A percentile compares a stretch with the other conserved stretches of the same genome.
Conservation (phyloP, 148 eudicot genomes). For the Rhododendron ferrugineum region DNA sequence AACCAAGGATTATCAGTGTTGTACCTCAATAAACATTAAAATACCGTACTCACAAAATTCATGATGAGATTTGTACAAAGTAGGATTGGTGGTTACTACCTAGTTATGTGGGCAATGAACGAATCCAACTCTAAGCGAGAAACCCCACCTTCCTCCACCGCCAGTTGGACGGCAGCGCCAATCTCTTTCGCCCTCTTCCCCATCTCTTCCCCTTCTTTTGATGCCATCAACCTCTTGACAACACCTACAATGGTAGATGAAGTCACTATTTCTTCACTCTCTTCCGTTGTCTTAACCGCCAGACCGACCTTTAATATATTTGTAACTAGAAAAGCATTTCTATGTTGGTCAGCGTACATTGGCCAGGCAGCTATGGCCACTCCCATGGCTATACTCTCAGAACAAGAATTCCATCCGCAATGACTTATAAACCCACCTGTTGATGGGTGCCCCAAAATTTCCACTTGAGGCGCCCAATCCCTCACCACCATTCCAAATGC, state of each 20-base stretch:
- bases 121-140: slow-evolving; percentile 15
- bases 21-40: too few species aligned
- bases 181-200: slow-evolving; percentile 8
- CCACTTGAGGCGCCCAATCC: slow-evolving; percentile 4
- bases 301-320: neutral
- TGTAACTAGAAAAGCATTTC: neutral
- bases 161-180: neutral
- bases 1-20: neutral
- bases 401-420: slow-evolving; percentile 7
- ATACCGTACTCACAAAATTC: too few species aligned
- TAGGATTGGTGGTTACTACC: neutral
- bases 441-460: neutral
- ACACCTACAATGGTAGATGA: neutral
- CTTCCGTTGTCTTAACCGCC: neutral
- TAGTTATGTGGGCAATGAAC: slow-evolving; percentile 16
- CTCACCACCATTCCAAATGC: neutral
- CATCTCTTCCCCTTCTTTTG: slow-evolving; percentile 14
- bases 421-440: slow-evolving; percentile 4
- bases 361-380: slow-evolving; percentile 6
- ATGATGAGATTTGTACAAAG: neutral
- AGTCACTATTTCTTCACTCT: neutral
- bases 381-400: neutral
- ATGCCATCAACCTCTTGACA: slow-evolving; percentile 5
- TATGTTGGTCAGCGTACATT: neutral
- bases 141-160: slow-evolving; percentile 5